These are phyloP conservation scores for Wickerhamiella dianesei DNA, from an alignment of 805 yeast genomes.

Conservation along the genomic window DNA sequence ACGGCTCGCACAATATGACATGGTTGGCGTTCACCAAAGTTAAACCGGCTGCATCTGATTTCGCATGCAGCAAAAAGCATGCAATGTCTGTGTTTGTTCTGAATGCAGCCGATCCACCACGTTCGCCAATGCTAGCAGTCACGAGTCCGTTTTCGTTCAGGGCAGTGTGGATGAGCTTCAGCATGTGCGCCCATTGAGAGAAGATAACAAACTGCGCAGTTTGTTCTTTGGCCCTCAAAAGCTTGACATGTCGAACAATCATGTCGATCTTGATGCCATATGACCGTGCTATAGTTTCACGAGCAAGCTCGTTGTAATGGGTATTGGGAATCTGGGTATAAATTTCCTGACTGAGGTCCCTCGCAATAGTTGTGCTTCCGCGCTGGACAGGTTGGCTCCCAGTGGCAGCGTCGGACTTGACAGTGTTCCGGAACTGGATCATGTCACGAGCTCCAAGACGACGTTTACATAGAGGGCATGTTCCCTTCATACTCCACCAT, in stretches of 20 bases:
- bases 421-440: slow-evolving; percentile 25
- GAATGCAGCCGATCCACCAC: slow-evolving; percentile 5
- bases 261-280: slow-evolving; percentile 83
- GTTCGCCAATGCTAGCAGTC: slow-evolving; percentile 37
- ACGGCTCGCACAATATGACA: slow-evolving; percentile 83
- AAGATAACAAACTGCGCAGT: slow-evolving; percentile 70
- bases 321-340: slow-evolving; percentile 19
- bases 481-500: slow-evolving; percentile 48
- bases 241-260: slow-evolving; percentile 58
- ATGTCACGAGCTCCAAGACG: slow-evolving; percentile 37
- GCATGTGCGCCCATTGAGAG: slow-evolving; percentile 76
- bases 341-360: slow-evolving; percentile 11
- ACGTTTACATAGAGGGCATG: slow-evolving; percentile 76
- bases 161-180: slow-evolving; percentile 54
- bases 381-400: background rate
- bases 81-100: slow-evolving; percentile 51
- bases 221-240: slow-evolving; percentile 43
- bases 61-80: slow-evolving; percentile 74
- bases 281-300: slow-evolving; percentile 30
- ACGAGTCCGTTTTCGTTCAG: slow-evolving; percentile 43
- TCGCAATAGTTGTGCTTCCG: background rate
- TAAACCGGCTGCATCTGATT: slow-evolving; percentile 66
- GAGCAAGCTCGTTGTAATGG: slow-evolving; percentile 27
- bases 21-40: slow-evolving; percentile 87
- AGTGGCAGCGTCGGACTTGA: background rate